These are phyloP conservation scores for Diaporthe capsici DNA, from an alignment of 2,329 filamentous ascomycete species.

Conservation along the genomic window DNA sequence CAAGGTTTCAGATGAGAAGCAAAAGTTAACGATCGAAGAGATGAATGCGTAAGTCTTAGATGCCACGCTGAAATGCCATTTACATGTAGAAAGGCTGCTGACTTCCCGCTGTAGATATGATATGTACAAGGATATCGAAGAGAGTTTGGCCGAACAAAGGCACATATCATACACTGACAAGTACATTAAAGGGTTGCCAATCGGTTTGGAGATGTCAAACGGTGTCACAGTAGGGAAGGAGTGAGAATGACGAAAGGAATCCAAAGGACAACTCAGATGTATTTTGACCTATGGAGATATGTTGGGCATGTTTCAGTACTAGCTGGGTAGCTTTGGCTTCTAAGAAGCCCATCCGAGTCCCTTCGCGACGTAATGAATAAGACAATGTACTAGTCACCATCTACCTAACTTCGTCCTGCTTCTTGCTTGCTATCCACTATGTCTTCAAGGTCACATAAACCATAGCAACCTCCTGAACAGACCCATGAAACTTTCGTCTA, in stretches of 20 bases:
- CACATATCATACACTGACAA: constrained; percentile 53
- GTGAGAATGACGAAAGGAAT: background rate
- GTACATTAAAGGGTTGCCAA: constrained; percentile 59
- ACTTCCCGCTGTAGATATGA: constrained; percentile 61
- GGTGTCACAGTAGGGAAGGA: constrained; percentile 53
- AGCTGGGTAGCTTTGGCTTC: too few species aligned
- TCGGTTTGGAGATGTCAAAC: constrained; percentile 64
- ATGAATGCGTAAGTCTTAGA: constrained; percentile 71
- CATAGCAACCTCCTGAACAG: constrained; percentile 1
- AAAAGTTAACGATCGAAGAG: constrained; percentile 77
- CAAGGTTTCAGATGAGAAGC: constrained; percentile 72
- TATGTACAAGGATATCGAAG: constrained; percentile 70
- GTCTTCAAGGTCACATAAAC: constrained; percentile 4
- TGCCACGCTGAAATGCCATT: accelerated
- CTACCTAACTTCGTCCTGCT: background rate
- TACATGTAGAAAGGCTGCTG: background rate
- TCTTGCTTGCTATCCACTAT: background rate
- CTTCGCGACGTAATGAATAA: background rate
- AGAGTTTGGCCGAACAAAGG: constrained; percentile 56
- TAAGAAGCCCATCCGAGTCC: background rate
- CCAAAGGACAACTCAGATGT: background rate
- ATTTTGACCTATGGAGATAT: too few species aligned
- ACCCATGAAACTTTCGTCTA: background rate
- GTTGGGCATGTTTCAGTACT: too few species aligned
- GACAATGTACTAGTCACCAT: background rate